Evolutionary conservation across 257 asterid genomes (phyloP).

Genomic region (Perilla frutescens): DNA sequence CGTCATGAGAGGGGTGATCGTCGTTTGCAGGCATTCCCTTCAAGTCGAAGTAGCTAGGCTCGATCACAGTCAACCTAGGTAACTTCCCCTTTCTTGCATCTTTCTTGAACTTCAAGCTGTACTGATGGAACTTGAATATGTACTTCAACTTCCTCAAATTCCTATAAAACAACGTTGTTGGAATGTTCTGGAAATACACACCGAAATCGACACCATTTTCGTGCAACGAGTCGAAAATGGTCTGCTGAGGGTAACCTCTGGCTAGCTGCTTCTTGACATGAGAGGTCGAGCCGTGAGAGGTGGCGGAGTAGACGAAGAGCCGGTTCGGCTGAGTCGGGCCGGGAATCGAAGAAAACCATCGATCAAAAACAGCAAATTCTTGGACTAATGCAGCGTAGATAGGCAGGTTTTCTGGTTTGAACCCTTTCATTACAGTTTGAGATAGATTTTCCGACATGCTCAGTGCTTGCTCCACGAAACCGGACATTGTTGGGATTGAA

Average conservation of each 20-base stretch:
- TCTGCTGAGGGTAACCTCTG: slow-evolving; percentile 68
- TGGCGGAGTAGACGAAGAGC: slow-evolving; percentile 75
- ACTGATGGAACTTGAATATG: slow-evolving; percentile 62
- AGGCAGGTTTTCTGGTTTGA: slow-evolving; percentile 61
- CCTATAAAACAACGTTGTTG: slow-evolving; percentile 67
- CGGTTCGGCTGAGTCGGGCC: slow-evolving; percentile 94
- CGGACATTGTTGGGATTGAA: slow-evolving; percentile 70
- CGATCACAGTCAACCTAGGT: slow-evolving; percentile 71
- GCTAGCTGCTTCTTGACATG: slow-evolving; percentile 62
- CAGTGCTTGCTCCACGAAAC: slow-evolving; percentile 81
- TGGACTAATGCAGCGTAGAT: slow-evolving; percentile 53
- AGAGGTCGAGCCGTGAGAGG: slow-evolving; percentile 82
- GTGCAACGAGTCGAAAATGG: slow-evolving; percentile 71
- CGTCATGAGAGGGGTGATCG: slow-evolving; percentile 89
- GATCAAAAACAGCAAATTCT: slow-evolving; percentile 69
- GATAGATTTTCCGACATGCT: slow-evolving; percentile 53
- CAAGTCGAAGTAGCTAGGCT: slow-evolving; percentile 79
- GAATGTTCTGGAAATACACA: slow-evolving; percentile 66
- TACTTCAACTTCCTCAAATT: slow-evolving; percentile 79
- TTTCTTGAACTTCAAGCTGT: slow-evolving; percentile 61
- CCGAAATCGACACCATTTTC: slow-evolving; percentile 66
- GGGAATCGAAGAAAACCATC: slow-evolving; percentile 81
- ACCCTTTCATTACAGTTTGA: slow-evolving; percentile 75
- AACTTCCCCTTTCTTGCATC: slow-evolving; percentile 72
- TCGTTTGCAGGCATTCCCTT: slow-evolving; percentile 70